phyloP scores from a whole-genome alignment of 2,329 filamentous ascomycete genomes.

The Hymenoscyphus scutula region DNA sequence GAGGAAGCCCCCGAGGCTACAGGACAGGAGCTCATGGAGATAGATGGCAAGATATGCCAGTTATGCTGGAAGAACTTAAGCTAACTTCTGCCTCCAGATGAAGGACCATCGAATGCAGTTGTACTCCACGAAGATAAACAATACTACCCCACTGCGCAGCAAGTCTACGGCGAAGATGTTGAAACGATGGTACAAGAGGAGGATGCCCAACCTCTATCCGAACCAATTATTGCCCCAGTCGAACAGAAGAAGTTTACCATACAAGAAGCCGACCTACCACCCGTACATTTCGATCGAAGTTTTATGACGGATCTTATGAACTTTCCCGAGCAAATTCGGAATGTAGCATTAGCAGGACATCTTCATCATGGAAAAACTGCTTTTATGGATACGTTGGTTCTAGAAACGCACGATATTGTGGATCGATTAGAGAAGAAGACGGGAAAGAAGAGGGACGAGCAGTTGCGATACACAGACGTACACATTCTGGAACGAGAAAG shows the following conservation, averaged over 20 bases:
- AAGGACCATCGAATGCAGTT: slow-evolving; percentile 93
- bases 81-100: slow-evolving; percentile 49
- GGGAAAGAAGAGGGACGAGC: slow-evolving; percentile 80
- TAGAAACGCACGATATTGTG: slow-evolving; percentile 87
- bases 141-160: slow-evolving; percentile 97
- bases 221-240: slow-evolving; percentile 91
- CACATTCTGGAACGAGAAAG: slow-evolving; percentile 86
- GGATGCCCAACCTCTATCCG: slow-evolving; percentile 86
- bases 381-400: slow-evolving; percentile 96
- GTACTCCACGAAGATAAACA: slow-evolving; percentile 98
- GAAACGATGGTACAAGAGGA: slow-evolving; percentile 96
- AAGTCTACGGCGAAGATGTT: slow-evolving; percentile 91
- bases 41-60: slow-evolving; percentile 63
- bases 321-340: slow-evolving; percentile 90
- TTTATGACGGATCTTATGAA: slow-evolving; percentile 97
- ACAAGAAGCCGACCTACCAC: slow-evolving; percentile 85
- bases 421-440: slow-evolving; percentile 76
- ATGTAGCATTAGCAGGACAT: slow-evolving; percentile 88
- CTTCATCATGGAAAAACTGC: slow-evolving; percentile 97
- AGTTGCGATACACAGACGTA: slow-evolving; percentile 91
- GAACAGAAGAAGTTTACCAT: slow-evolving; percentile 95
- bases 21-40: slow-evolving; percentile 87
- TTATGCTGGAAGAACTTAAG: neutral
- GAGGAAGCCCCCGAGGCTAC: slow-evolving; percentile 61
- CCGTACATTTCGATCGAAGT: slow-evolving; percentile 79